These are phyloP conservation scores for Glycyrrhiza uralensis DNA, from an alignment of 306 rosid species.

Conservation along the genomic window DNA sequence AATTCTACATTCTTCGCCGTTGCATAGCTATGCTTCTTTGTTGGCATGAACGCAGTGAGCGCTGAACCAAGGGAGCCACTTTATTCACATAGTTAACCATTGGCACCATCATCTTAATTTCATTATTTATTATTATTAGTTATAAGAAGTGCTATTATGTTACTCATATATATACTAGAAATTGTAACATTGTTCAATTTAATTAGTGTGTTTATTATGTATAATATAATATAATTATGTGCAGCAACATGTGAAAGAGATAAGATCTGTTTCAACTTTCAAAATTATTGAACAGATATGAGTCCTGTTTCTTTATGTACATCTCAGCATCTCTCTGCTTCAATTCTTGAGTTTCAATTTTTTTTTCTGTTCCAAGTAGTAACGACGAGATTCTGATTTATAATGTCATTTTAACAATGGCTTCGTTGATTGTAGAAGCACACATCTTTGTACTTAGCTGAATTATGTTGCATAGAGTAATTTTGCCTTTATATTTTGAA, in stretches of 20 bases:
- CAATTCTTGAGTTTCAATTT: background rate
- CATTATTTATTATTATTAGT: background rate
- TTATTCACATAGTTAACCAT: background rate
- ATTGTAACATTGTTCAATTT: constrained; percentile 12
- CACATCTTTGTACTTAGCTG: background rate
- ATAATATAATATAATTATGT: background rate
- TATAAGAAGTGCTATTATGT: constrained; percentile 2
- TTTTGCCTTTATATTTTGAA: background rate
- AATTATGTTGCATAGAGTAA: constrained; percentile 17
- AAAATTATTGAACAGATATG: background rate
- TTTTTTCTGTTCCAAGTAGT: background rate
- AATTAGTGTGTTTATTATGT: background rate
- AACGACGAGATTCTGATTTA: background rate
- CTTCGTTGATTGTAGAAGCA: background rate
- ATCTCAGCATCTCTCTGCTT: constrained; percentile 10
- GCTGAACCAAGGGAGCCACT: constrained; percentile 3
- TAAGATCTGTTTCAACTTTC: constrained; percentile 18
- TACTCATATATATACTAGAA: too few species aligned
- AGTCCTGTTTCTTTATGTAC: constrained; percentile 15
- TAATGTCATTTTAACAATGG: background rate
- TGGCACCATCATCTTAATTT: too few species aligned
- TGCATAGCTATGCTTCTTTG: constrained; percentile 33
- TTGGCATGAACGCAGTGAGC: constrained; percentile 16
- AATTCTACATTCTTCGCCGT: constrained; percentile 36
- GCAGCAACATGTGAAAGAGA: constrained; percentile 9